Evolutionary conservation across 148 eudicot genomes (phyloP), one percentile per base, ranked within the genome.

Genomic region (Chenopodium suecicum): DNA sequence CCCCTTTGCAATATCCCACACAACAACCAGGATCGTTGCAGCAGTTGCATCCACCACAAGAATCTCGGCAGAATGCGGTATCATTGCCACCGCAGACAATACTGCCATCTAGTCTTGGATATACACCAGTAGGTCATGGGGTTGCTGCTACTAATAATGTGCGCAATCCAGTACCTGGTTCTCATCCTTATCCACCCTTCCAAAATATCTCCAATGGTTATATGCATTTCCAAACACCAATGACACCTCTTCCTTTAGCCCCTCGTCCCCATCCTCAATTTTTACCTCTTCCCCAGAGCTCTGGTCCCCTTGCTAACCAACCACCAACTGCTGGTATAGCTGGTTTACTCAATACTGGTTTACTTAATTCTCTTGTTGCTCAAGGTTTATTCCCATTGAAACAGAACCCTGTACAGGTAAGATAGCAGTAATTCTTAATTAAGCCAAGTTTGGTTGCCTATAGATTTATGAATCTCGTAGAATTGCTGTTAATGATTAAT

Each of bases 301-400:
- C 86, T 44, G 83, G 84, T 54, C 82, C 90, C 31, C 80, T 75
- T 82, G 87, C 94, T 80, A 85, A 85, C 72, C 84, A 88, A 76
- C 85, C 89, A 66, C 74, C 91, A 41, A 86, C 90, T 29, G 79
- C 78, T 86, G 84, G 86, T 77, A 79, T 90, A 80, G 86, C 98
- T 0, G 92, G 94, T 82, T 86, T 96, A 77, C 68, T 97, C 41
- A 87, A 70, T 84, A 89, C 97, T 82, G 92, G 94, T 82, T 86
- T 96, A 77, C 68, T 97, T 50, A 87, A 70, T 84, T 90, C 97
- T 82, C 90, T 97, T 50, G 85, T 92, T 86, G 93, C 98, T 69
- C 94, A 92, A 76, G 95, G 98, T 71, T 83, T 97, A 78, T 84
- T 96, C 82, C 92, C 99, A 60, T 48, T 85, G 73, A 89, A 94